Evolutionary conservation across 495 filamentous ascomycete genomes (phyloP).

Genomic region (Penicillium arizonense): DNA sequence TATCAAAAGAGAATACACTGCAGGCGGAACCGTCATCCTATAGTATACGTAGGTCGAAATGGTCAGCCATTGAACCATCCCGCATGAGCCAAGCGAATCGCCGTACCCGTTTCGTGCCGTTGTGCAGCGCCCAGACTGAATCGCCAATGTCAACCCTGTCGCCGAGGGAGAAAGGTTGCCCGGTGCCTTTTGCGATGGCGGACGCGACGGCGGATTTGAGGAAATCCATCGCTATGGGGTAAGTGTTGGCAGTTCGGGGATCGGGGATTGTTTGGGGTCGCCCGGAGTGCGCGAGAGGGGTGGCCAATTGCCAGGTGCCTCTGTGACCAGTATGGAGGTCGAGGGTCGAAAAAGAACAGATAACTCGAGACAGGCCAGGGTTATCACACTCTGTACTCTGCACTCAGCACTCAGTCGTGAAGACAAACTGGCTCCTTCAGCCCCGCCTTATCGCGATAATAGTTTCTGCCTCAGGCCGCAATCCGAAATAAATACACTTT

Average conservation of each 20-base stretch:
- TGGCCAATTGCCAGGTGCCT: constrained; percentile 6
- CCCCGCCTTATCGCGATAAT: constrained; percentile 25
- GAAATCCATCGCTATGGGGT: constrained; percentile 72
- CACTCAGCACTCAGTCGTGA: no score
- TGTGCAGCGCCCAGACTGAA: constrained; percentile 89
- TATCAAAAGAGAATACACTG: constrained; percentile 95
- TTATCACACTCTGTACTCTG: no score
- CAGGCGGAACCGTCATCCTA: constrained; percentile 92
- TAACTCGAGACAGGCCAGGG: not conserved
- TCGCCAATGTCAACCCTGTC: constrained; percentile 85
- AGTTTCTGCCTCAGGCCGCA: constrained; percentile 9
- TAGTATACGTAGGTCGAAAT: not conserved
- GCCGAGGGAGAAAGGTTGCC: constrained; percentile 88
- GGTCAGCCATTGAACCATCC: not conserved
- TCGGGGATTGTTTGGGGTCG: constrained; percentile 7
- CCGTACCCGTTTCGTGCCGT: constrained; percentile 84
- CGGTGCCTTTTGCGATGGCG: constrained; percentile 90
- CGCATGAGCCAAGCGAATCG: constrained; percentile 12
- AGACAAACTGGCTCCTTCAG: constrained; percentile 6
- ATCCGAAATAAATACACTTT: constrained; percentile 1
- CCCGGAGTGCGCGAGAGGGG: constrained; percentile 1
- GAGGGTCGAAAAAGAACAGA: not conserved
- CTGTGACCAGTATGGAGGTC: not conserved
- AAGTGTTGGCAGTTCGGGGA: constrained; percentile 5
- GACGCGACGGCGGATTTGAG: constrained; percentile 96